A percentile compares a stretch with the other conserved stretches of the same genome.
These are phyloP conservation scores for Aegilops tauschii DNA, from an alignment of 176 grass and related monocot genomes.

Conservation along the genomic window DNA sequence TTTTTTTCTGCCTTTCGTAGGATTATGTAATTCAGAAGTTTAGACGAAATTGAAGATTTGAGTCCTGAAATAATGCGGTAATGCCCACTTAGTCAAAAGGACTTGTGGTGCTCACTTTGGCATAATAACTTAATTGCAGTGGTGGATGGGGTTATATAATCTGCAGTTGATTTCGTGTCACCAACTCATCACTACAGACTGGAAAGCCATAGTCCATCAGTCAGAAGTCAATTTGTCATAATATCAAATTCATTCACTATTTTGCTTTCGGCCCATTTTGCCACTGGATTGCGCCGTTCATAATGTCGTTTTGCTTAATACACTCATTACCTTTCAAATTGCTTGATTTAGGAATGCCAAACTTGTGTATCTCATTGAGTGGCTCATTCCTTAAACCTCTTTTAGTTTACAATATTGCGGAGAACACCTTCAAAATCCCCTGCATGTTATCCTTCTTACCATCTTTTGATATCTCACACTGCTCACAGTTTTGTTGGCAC, in stretches of 20 bases:
- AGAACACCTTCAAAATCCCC: neutral
- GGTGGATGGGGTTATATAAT: neutral
- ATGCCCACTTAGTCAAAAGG: constrained; percentile 1
- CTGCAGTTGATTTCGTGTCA: constrained; percentile 15
- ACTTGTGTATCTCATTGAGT: constrained; percentile 2
- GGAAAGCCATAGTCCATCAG: constrained; percentile 16
- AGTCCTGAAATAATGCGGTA: neutral
- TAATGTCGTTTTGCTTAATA: neutral
- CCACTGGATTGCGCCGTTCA: neutral
- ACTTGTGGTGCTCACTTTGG: neutral
- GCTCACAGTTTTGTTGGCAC: constrained; percentile 12
- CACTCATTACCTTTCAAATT: neutral
- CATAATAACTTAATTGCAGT: constrained; percentile 37
- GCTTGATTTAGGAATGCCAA: neutral
- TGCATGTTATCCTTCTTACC: neutral
- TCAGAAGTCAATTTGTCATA: constrained; percentile 15
- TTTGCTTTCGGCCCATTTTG: constrained; percentile 23
- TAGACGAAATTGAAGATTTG: neutral
- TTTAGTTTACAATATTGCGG: constrained; percentile 9
- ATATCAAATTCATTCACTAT: neutral
- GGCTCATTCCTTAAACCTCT: neutral
- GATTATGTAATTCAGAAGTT: constrained; percentile 14
- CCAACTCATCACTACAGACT: constrained; percentile 11
- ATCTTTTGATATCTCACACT: neutral
- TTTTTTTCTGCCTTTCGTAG: neutral